Percentiles rank a stretch among this genome's conserved stretches.
These are phyloP conservation scores for Hymenoscyphus fructigenus DNA, from an alignment of 2,329 filamentous ascomycete species.

Conservation along the genomic window DNA sequence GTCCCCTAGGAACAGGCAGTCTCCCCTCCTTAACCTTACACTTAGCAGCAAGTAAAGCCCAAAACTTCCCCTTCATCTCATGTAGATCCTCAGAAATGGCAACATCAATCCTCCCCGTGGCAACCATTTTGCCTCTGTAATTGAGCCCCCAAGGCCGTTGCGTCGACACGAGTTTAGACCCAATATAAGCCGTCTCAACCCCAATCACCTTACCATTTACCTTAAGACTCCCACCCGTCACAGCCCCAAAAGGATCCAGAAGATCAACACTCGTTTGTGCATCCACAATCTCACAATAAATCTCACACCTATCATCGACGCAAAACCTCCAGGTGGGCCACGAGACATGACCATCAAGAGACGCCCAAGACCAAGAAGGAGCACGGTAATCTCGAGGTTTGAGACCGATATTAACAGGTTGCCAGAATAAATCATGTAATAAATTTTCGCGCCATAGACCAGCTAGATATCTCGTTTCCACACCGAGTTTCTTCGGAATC, in stretches of 20 bases:
- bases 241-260: conserved; percentile 21
- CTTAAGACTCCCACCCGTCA: conserved; percentile 17
- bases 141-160: not conserved
- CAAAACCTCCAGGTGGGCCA: conserved; percentile 16
- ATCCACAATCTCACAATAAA: conserved; percentile 17
- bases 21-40: conserved; percentile 3
- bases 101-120: conserved; percentile 3
- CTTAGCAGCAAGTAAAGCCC: conserved; percentile 6
- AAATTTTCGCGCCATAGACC: conserved; percentile 17
- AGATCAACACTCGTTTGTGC: conserved; percentile 9
- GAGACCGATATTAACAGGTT: not conserved
- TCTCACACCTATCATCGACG: conserved; percentile 3
- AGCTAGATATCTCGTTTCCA: conserved; percentile 13
- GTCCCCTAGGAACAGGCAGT: conserved; percentile 1
- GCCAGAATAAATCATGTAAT: conserved; percentile 18
- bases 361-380: conserved; percentile 22
- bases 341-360: conserved; percentile 12
- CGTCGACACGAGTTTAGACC: not conserved
- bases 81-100: not conserved
- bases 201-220: conserved; percentile 4
- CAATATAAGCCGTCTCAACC: not conserved
- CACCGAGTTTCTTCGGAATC: conserved; percentile 1
- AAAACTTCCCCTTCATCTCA: not conserved
- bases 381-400: conserved; percentile 11
- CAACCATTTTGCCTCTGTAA: not conserved